Evolutionary conservation across 2,329 filamentous ascomycete species (phyloP).

Genomic region (Aspergillus glaucus): DNA sequence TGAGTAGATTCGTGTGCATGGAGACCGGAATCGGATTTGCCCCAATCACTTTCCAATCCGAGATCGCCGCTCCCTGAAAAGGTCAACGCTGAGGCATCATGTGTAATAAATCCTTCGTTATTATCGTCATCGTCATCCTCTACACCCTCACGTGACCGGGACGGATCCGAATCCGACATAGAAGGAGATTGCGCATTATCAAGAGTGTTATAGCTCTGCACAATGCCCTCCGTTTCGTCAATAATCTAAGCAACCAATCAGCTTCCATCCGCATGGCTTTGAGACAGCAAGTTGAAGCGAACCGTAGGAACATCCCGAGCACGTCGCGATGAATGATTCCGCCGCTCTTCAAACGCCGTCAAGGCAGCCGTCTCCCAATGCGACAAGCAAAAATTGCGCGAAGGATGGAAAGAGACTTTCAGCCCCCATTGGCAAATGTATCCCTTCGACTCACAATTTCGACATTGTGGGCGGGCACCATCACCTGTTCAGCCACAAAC

Average conservation of each 20-base stretch:
- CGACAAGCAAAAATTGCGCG: too few species aligned
- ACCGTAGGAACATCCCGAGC: background rate
- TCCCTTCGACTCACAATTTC: too few species aligned
- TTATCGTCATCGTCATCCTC: background rate
- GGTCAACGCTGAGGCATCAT: background rate
- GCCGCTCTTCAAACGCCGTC: too few species aligned
- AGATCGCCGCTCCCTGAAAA: background rate
- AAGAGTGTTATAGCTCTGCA: background rate
- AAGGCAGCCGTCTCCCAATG: too few species aligned
- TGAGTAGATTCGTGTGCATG: background rate
- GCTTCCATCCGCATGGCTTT: background rate
- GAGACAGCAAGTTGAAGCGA: background rate
- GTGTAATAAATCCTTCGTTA: background rate
- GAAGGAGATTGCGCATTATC: background rate
- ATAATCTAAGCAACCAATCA: background rate
- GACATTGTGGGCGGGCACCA: too few species aligned
- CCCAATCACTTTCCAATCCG: background rate
- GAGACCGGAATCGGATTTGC: background rate
- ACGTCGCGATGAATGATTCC: too few species aligned
- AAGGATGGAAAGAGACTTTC: too few species aligned
- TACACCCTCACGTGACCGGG: background rate
- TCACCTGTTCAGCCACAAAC: too few species aligned
- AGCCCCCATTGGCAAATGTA: too few species aligned
- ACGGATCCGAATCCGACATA: background rate
- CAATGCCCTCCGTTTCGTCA: constrained; percentile 2